Percentiles rank a stretch among this genome's conserved stretches.
These are phyloP conservation scores for Nakaseomyces uthaithaninus DNA, from an alignment of 1,139 yeast genomes.

Conservation along the genomic window DNA sequence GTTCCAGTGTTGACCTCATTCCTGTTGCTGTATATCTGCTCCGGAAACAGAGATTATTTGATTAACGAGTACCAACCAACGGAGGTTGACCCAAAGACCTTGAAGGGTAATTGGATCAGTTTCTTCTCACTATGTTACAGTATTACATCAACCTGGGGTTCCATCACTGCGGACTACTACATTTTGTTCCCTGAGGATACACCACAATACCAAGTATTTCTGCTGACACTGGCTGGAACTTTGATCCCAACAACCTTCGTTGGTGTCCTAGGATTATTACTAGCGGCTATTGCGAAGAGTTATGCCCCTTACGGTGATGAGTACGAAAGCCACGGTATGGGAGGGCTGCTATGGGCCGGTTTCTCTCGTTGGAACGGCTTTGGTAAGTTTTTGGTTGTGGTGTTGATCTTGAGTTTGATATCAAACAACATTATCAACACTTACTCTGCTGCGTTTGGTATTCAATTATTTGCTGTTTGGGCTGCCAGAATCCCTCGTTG, in stretches of 20 bases:
- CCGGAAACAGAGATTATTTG: slow-evolving; percentile 44
- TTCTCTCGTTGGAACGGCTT: slow-evolving; percentile 70
- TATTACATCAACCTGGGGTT: slow-evolving; percentile 86
- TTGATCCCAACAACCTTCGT: slow-evolving; percentile 70
- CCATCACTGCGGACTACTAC: slow-evolving; percentile 78
- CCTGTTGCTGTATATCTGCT: slow-evolving; percentile 58
- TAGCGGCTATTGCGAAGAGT: slow-evolving; percentile 62
- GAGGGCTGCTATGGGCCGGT: slow-evolving; percentile 64
- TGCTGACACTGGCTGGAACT: slow-evolving; percentile 61
- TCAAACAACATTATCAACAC: slow-evolving; percentile 77
- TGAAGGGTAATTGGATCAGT: slow-evolving; percentile 61
- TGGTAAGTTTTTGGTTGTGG: slow-evolving; percentile 66
- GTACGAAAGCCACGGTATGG: slow-evolving; percentile 58
- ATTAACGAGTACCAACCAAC: slow-evolving; percentile 29
- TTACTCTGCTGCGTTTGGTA: slow-evolving; percentile 75
- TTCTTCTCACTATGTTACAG: slow-evolving; percentile 71
- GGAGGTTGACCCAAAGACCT: slow-evolving; percentile 35
- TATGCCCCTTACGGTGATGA: slow-evolving; percentile 52
- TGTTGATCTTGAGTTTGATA: slow-evolving; percentile 63
- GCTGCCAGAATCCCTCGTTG: slow-evolving; percentile 70
- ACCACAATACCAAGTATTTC: slow-evolving; percentile 48
- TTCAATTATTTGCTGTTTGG: slow-evolving; percentile 59
- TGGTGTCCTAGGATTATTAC: slow-evolving; percentile 61
- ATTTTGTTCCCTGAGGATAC: slow-evolving; percentile 72
- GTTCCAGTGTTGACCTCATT: slow-evolving; percentile 65